Evolutionary conservation across 768 basidiomycete genomes (phyloP).

Genomic region (Pleurotus sapidus): DNA sequence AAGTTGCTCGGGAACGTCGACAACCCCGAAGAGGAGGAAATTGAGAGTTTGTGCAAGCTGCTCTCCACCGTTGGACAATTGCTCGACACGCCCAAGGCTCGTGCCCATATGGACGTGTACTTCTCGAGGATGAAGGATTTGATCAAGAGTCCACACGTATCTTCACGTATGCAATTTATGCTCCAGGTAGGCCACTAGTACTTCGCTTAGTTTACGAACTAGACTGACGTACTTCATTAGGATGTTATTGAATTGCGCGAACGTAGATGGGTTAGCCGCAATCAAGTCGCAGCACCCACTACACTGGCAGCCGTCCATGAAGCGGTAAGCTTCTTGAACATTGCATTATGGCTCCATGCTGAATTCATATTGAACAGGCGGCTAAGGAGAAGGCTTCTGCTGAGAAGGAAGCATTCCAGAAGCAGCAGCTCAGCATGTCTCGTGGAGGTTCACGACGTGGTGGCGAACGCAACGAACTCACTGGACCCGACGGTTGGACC

Average conservation of each 20-base stretch:
- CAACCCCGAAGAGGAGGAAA: conserved; percentile 96
- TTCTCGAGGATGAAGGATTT: conserved; percentile 89
- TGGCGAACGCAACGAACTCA: conserved; percentile 55
- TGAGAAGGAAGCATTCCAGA: conserved; percentile 57
- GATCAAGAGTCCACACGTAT: conserved; percentile 68
- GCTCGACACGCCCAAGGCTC: conserved; percentile 80
- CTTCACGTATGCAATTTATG: conserved; percentile 93
- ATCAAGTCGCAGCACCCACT: conserved; percentile 71
- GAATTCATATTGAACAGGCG: conserved; percentile 39
- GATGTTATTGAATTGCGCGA: conserved; percentile 89
- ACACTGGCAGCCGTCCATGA: conserved; percentile 91
- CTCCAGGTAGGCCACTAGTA: conserved; percentile 63
- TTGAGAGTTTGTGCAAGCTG: conserved; percentile 94
- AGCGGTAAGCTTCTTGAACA: conserved; percentile 48
- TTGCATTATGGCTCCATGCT: neutral
- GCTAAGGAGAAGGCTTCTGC: conserved; percentile 77
- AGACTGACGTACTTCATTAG: conserved; percentile 34
- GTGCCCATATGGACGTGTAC: conserved; percentile 88
- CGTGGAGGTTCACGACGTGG: conserved; percentile 90
- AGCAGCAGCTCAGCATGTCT: conserved; percentile 70
- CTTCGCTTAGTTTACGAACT: neutral
- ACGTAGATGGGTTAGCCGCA: conserved; percentile 77
- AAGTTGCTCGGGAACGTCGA: conserved; percentile 91
- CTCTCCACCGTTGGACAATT: conserved; percentile 83
- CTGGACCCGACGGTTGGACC: conserved; percentile 87